Conservation (phyloP, 306 rosid genomes). For the Glycyrrhiza uralensis region DNA sequence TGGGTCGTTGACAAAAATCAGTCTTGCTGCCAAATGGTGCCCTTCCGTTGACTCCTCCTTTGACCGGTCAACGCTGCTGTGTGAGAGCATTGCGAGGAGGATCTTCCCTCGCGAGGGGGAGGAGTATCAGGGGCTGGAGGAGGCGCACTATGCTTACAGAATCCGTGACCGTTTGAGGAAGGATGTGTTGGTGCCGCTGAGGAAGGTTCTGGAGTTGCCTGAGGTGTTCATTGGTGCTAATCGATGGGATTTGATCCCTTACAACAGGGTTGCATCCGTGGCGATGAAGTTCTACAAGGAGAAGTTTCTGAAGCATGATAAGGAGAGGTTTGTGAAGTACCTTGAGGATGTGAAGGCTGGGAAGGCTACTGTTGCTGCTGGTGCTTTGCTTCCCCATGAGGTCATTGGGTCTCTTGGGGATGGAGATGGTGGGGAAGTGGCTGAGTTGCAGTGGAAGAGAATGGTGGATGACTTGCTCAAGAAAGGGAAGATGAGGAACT, state of each 20-base stretch:
- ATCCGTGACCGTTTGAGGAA: slow-evolving; percentile 61
- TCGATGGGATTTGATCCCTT: slow-evolving; percentile 44
- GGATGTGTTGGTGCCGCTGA: slow-evolving; percentile 51
- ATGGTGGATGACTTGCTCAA: no score
- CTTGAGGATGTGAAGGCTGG: slow-evolving; percentile 38
- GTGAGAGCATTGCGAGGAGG: slow-evolving; percentile 61
- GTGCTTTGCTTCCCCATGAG: slow-evolving; percentile 61
- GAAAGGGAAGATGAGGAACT: slow-evolving; percentile 40
- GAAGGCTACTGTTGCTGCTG: slow-evolving; percentile 42
- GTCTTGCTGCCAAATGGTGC: slow-evolving; percentile 71
- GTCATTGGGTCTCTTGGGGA: slow-evolving; percentile 19
- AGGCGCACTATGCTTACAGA: no score
- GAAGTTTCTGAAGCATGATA: slow-evolving; percentile 44
- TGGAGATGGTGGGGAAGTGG: no score
- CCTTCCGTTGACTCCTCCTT: slow-evolving; percentile 66
- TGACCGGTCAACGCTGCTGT: slow-evolving; percentile 50
- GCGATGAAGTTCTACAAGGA: slow-evolving; percentile 52
- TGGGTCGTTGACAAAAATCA: slow-evolving; percentile 25
- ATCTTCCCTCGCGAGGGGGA: slow-evolving; percentile 44
- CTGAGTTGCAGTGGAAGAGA: no score
- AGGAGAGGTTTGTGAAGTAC: slow-evolving; percentile 38
- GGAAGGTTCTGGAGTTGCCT: slow-evolving; percentile 56
- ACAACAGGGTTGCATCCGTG: slow-evolving; percentile 55
- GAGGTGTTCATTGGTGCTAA: slow-evolving; percentile 64
- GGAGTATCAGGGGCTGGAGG: no score